Evolutionary conservation across 1,284 basidiomycete species (phyloP), one percentile per base, ranked within the genome.

Genomic region (Pseudozyma tsukubaensis): DNA sequence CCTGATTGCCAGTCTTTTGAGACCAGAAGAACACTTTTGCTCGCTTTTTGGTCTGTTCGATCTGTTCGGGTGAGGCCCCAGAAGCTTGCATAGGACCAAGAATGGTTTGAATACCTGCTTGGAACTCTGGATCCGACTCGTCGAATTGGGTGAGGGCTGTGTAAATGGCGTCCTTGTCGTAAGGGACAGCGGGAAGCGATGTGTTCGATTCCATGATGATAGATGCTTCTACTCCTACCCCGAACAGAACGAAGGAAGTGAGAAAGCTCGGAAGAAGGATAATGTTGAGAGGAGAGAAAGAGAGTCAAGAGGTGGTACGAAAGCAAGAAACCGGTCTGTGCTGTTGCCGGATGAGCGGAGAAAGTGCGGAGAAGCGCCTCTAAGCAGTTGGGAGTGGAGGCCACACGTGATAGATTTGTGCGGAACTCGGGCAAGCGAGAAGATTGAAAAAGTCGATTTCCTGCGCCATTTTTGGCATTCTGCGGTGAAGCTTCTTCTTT

Each of bases 61-160:
- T 67, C 47, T 80, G 68, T 10, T 69, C 68, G 1, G 58, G 48
- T 16, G 71, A 37, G 4, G 68, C 72, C 3, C 74, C 78, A 4
- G 68, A 72, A 12, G 60, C 59, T n/a, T 64, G 66, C 53, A 80
- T 55, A 7, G 74, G 72, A 3, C 55, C 65, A 7, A 76, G 29
- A 44, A 81, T 81, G 32, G 73, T 67, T 21, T 67, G 62, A 29
- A 78, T 74, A 2, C 79, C 79, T 4, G 61, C 72, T 58, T 75
- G 68, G 19, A 75, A 75, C 18, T 75, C 72, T 1, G 59, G 44
- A 19, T 75, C 64, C 8, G 59, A 32, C 43, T 59, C 60, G 56
- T 71, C 60, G 55, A 67, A 72, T 7, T 53, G 47, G 11, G 59
- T 60, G 29, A 75, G 42, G 16, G 64, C 57, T 1, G 58, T 67